phyloP scores from a whole-genome alignment of 2,329 filamentous ascomycete genomes.

The Rhynchosporium graminicola region DNA sequence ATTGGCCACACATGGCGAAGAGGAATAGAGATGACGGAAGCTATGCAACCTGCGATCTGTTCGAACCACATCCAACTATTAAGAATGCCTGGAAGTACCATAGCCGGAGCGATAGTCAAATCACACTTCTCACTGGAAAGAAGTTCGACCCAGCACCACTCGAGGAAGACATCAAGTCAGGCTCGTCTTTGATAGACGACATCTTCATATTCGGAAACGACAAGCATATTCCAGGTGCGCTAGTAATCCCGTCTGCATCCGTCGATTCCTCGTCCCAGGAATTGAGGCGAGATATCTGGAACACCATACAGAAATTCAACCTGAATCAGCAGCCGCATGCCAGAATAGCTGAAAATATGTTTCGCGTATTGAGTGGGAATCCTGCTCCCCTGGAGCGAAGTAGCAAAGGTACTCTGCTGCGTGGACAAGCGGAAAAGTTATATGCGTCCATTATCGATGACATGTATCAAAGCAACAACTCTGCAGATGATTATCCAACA shows the following conservation, averaged over 20 bases:
- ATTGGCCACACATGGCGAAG: constrained; percentile 62
- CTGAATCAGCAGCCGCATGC: constrained; percentile 51
- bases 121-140: constrained; percentile 65
- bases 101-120: constrained; percentile 60
- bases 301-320: constrained; percentile 51
- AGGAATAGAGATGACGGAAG: constrained; percentile 59
- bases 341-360: constrained; percentile 51
- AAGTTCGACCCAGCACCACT: constrained; percentile 67
- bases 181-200: constrained; percentile 49
- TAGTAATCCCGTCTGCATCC: constrained; percentile 51
- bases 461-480: constrained; percentile 43
- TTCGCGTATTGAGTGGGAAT: constrained; percentile 45
- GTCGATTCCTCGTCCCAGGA: constrained; percentile 40
- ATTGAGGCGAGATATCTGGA: constrained; percentile 47
- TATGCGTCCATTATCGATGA: constrained; percentile 50
- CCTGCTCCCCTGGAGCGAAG: constrained; percentile 52
- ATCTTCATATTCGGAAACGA: constrained; percentile 64
- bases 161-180: constrained; percentile 55
- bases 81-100: constrained; percentile 62
- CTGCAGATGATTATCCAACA: not conserved
- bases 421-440: constrained; percentile 51
- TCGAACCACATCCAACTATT: constrained; percentile 54
- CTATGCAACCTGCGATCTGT: constrained; percentile 64
- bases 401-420: constrained; percentile 62
- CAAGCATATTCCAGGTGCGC: constrained; percentile 54